These are phyloP conservation scores for Beta lomatogona DNA, from an alignment of 179 eudicot species.

Conservation along the genomic window DNA sequence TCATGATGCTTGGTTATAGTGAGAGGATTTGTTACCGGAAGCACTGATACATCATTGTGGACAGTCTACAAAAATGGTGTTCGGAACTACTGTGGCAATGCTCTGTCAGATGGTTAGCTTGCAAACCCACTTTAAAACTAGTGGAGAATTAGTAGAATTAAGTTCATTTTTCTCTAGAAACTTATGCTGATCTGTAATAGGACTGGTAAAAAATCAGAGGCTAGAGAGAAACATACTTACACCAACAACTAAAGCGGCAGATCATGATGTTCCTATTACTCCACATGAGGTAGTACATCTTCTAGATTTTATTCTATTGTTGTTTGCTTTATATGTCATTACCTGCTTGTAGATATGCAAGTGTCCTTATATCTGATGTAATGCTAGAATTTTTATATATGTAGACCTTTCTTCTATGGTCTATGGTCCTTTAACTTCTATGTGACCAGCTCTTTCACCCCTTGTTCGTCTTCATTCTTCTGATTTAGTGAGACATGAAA, in stretches of 20 bases:
- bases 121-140: not conserved
- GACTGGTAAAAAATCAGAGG: conserved; percentile 83
- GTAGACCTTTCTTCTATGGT: not conserved
- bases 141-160: not conserved
- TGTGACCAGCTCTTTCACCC: not conserved
- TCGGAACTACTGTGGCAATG: conserved; percentile 89
- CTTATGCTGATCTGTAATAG: conserved; percentile 37
- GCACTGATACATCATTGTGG: conserved; percentile 97
- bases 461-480: not conserved
- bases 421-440: not conserved
- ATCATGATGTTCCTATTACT: conserved; percentile 93
- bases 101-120: conserved; percentile 76
- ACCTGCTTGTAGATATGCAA: not conserved
- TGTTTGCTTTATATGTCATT: too few species aligned
- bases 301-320: not conserved
- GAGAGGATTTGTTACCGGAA: conserved; percentile 96
- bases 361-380: not conserved
- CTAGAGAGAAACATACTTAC: conserved; percentile 79
- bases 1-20: conserved; percentile 42
- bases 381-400: not conserved
- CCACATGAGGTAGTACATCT: conserved; percentile 64
- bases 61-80: conserved; percentile 87
- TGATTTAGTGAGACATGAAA: not conserved
- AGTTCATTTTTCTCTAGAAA: not conserved
- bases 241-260: conserved; percentile 94